Base-by-base conservation (phyloP, 2,329 filamentous ascomycete genomes). In the Cercospora sesami region DNA sequence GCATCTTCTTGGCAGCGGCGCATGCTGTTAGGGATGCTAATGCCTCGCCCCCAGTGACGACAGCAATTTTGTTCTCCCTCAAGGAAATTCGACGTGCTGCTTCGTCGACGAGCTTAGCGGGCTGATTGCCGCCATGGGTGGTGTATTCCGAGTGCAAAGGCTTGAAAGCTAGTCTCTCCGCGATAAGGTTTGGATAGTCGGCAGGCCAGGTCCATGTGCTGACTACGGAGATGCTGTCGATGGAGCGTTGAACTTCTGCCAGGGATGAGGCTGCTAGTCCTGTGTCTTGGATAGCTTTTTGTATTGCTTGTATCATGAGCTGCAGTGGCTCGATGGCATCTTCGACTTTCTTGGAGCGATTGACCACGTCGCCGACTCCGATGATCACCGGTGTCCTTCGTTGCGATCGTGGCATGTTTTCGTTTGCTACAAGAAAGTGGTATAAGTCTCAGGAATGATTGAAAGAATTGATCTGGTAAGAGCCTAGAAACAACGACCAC, bases 151-250 rank as follows among this genome's bases (percentile, higher is more conserved):
- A 82, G 72, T 86, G 84, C 1, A 78, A 79, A 0, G 85, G 80
- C 2, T 81, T 75, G 3, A 86, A 79, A 0, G 80, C 81, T 2
- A 90, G 76, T 42, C 80, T 82, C 45, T 83, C 71, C 0, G 84
- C 80, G 5, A 91, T 74, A 1, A 87, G 78, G 5, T 80, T 81
- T 0, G 88, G 86, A 74, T 90, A 84, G 1, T 81, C 77, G 73
- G 90, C 90, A 0, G 85, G 84, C 88, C 88, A 90, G 0, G 88
- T 89, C 88, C 88, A 91, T 0, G 86, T 86, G 48, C 81, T 83
- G 9, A 90, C 87, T 4, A 89, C 83, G 53, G 75, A 84, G 81
- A 91, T 80, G 71, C 84, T 86, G 74, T 90, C 87, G 63, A 89
- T 84, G 0, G 78, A 77, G 0, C 79, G 73, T 68, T 81, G 81